These are phyloP conservation scores for Pestalotiopsis sp. DNA, from an alignment of 2,329 filamentous ascomycete species.

Conservation along the genomic window DNA sequence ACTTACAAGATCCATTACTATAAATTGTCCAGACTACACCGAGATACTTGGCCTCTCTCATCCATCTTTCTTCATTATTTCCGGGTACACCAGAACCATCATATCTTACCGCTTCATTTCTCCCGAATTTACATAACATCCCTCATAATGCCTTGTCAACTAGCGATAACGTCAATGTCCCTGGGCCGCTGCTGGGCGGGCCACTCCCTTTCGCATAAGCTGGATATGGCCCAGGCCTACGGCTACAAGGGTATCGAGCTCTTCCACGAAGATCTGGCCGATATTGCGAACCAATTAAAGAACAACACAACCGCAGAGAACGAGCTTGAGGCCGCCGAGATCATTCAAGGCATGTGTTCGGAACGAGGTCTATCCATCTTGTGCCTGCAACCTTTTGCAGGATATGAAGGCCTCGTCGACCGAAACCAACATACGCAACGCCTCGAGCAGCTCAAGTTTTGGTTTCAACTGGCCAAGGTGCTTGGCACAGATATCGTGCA, in stretches of 20 bases:
- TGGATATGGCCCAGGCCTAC: slow-evolving; percentile 67
- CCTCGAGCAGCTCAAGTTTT: slow-evolving; percentile 66
- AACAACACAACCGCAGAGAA: slow-evolving; percentile 44
- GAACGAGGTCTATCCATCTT: slow-evolving; percentile 60
- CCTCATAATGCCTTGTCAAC: slow-evolving; percentile 53
- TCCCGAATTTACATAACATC: neutral
- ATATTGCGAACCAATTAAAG: slow-evolving; percentile 52
- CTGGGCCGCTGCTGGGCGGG: slow-evolving; percentile 71
- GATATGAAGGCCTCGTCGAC: slow-evolving; percentile 76
- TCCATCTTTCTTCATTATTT: neutral
- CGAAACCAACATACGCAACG: slow-evolving; percentile 57
- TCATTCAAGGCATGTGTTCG: slow-evolving; percentile 60
- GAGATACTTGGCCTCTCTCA: neutral
- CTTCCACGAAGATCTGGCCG: slow-evolving; percentile 76
- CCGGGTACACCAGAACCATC: neutral
- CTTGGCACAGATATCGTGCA: slow-evolving; percentile 74
- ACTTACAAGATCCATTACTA: neutral
- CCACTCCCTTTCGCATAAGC: slow-evolving; percentile 68
- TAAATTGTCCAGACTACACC: neutral
- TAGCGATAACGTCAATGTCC: slow-evolving; percentile 77
- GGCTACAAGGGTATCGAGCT: slow-evolving; percentile 74
- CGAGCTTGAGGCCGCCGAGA: slow-evolving; percentile 59
- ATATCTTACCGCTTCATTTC: neutral
- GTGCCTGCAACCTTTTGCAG: slow-evolving; percentile 75
- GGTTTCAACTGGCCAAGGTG: slow-evolving; percentile 68